Percentiles rank a stretch among this genome's conserved stretches.
Conservation (phyloP, 306 rosid genomes). For the Morella rubra region DNA sequence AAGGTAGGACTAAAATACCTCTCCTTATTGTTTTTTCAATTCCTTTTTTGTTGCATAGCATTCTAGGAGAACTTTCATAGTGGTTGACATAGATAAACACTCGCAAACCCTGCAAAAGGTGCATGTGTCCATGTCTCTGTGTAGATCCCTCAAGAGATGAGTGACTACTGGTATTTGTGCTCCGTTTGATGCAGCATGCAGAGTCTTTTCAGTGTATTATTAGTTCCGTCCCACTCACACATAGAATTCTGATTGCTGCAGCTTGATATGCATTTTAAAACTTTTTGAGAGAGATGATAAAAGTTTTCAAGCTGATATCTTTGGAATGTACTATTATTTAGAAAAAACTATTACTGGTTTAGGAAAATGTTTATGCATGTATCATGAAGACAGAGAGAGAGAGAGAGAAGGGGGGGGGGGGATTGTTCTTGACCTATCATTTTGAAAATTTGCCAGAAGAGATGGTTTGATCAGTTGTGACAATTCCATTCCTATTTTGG, state of each 20-base stretch:
- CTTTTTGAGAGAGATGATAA: not conserved
- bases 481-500: not conserved
- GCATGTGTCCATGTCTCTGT: not conserved
- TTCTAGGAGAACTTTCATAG: not conserved
- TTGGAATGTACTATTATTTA: not conserved
- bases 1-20: constrained; percentile 31
- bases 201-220: not conserved
- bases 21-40: not conserved
- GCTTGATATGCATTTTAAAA: not conserved
- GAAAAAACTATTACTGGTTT: too few relatives aligned
- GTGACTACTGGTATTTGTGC: not conserved
- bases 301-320: not conserved
- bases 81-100: not conserved
- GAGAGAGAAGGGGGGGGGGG: too few relatives aligned
- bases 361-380: too few relatives aligned
- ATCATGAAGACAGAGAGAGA: too few relatives aligned
- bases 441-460: too few relatives aligned
- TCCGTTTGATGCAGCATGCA: not conserved
- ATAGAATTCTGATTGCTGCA: not conserved
- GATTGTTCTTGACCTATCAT: too few relatives aligned
- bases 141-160: not conserved
- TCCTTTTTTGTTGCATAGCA: not conserved
- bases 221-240: not conserved
- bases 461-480: not conserved
- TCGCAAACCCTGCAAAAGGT: not conserved